Evolutionary conservation across 2,329 filamentous ascomycete species (phyloP), one percentile per base, ranked within the genome.

Genomic region (Aspergillus oerlinghausenensis): DNA sequence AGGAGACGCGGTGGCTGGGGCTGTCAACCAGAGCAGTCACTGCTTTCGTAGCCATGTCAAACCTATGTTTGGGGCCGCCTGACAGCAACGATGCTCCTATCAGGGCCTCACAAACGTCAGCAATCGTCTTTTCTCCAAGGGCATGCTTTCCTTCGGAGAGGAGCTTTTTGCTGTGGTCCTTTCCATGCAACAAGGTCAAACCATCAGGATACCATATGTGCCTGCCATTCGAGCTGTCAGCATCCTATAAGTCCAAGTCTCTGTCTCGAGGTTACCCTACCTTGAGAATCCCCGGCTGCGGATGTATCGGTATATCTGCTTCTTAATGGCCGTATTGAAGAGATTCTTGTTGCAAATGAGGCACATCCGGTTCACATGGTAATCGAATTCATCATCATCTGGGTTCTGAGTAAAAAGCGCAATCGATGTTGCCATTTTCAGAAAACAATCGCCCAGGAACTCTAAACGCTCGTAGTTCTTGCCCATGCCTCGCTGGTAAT

Each of bases 371-470:
- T 91, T 87, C 7, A 96, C 89, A 67, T 99, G 94, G 64, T 90
- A 94, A 55, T 90, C 86, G 50, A 87, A 95, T 68, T 99, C 94
- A 62, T 91, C 85, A 59, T 88, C 85, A 50, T 89, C 83, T 0
- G 91, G 90, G 21, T 89, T 85, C 28, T 86, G 81, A 0, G 88
- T 88, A 69, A 89, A 97, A 0, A 96, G 79, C 0, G 92, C 87
- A 53, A 99, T 92, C 0, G 92, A 93, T 0, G 93, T 97, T 10
- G 90, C 90, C 87, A 97, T 93, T 74, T 99, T 99, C 57, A 99
- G 80, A 67, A 97, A 96, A 35, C 88, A 89, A 70, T 99, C 94
- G 0, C 94, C 94, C 2, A 97, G 80, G 58, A 97, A 96, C 67
- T 99, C 94, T 0, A 97, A 81, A 11, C 94, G 84, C 72, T 99